Evolutionary conservation across 192 early-diverging fungal species (phyloP).

Genomic region (Anaeromyces robustus): DNA sequence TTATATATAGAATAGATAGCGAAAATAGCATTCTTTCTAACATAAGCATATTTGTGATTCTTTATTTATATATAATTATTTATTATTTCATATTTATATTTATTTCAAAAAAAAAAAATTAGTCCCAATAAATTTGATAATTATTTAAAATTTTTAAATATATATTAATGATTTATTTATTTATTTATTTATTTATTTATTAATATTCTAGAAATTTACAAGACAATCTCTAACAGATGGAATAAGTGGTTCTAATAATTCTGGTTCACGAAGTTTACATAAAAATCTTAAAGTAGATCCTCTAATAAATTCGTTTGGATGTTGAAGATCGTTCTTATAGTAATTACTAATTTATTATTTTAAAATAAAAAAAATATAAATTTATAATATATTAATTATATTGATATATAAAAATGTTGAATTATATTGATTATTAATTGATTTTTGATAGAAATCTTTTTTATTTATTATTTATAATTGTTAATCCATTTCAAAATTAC

Average conservation of each 20-base stretch:
- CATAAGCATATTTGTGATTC: conserved; percentile 94
- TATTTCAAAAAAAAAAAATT: no score
- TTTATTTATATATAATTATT: conserved; percentile 7
- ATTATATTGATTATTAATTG: no score
- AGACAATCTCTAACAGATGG: conserved; percentile 77
- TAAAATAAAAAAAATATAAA: no score
- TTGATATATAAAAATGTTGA: no score
- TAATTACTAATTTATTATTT: conserved; percentile 48
- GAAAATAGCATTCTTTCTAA: conserved; percentile 92
- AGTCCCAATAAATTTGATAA: no score
- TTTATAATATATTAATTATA: background rate
- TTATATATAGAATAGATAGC: conserved; percentile 83
- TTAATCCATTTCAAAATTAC: no score
- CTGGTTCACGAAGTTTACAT: conserved; percentile 87
- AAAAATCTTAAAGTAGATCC: conserved; percentile 85
- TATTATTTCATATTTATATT: no score
- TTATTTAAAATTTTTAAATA: no score
- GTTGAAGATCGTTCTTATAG: conserved; percentile 86
- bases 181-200: no score
- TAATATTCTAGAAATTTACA: conserved; percentile 13
- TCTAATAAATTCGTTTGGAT: conserved; percentile 96
- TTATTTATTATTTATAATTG: no score
- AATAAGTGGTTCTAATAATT: conserved; percentile 85
- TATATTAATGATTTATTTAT: no score
- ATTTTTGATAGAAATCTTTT: no score